Conservation (phyloP, 2,329 filamentous ascomycete genomes). For the Dothiorella sarmentorum region DNA sequence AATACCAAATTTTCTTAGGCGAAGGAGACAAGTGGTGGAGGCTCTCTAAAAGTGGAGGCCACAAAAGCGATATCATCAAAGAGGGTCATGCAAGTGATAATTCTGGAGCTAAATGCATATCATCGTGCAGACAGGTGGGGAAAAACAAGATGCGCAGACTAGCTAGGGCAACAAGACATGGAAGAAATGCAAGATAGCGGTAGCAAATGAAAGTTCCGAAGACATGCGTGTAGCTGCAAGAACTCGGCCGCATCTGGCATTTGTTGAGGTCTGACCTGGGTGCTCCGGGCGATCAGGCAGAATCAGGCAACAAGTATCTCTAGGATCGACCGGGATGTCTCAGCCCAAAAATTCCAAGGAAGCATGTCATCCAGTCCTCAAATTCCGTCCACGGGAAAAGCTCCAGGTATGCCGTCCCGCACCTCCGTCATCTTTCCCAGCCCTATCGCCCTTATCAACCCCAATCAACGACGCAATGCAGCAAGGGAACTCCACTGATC, state of each 20-base stretch:
- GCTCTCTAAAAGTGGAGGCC: neutral
- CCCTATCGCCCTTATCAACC: neutral
- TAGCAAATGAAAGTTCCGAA: neutral
- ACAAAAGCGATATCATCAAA: neutral
- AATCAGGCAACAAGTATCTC: neutral
- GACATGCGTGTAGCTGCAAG: neutral
- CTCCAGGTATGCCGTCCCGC: neutral
- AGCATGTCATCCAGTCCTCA: constrained; percentile 1
- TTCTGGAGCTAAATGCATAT: neutral
- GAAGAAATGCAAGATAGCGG: neutral
- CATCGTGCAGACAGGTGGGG: neutral
- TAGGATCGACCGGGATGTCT: neutral
- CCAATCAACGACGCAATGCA: neutral
- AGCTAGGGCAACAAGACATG: neutral
- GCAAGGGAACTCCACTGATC: neutral
- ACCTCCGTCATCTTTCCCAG: neutral
- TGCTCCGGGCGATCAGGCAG: neutral
- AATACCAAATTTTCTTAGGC: constrained; percentile 5
- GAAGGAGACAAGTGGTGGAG: neutral
- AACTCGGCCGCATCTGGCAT: neutral
- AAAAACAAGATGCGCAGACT: neutral
- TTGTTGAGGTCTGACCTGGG: neutral
- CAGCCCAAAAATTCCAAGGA: neutral
- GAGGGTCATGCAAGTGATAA: neutral
- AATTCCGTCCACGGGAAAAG: neutral